Evolutionary conservation across 1,139 yeast species (phyloP).

Genomic region (Candida sp.): DNA sequence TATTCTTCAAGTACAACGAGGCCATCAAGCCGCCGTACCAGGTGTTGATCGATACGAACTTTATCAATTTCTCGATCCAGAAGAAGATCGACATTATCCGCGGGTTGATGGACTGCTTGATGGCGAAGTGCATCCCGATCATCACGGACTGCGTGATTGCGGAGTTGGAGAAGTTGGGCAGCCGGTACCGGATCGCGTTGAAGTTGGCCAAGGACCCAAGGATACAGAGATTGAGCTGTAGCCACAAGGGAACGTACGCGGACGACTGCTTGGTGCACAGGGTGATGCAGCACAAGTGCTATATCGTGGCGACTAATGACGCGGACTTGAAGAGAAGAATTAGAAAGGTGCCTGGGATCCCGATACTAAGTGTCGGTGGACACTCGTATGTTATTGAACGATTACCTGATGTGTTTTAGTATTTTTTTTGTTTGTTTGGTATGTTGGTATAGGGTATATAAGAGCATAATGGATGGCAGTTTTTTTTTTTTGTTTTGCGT

Average conservation of each 20-base stretch:
- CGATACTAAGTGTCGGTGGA: conserved; percentile 95
- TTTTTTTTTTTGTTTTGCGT: background rate
- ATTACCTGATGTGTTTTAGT: conserved; percentile 87
- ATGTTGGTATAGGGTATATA: too few species aligned
- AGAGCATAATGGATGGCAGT: background rate
- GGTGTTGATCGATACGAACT: conserved; percentile 93
- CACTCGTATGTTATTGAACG: conserved; percentile 93
- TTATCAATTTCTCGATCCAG: conserved; percentile 94
- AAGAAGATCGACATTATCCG: conserved; percentile 91
- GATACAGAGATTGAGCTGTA: conserved; percentile 82
- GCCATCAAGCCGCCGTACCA: conserved; percentile 98
- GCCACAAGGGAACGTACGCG: conserved; percentile 97
- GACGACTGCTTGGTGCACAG: conserved; percentile 96
- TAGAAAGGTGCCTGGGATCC: conserved; percentile 97
- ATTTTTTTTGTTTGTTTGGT: background rate
- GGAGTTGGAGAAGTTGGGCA: conserved; percentile 94
- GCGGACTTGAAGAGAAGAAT: conserved; percentile 96
- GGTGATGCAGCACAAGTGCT: conserved; percentile 95
- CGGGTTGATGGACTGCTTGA: conserved; percentile 95
- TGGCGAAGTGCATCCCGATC: conserved; percentile 95
- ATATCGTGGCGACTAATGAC: conserved; percentile 97
- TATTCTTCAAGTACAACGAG: conserved; percentile 92
- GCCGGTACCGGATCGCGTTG: conserved; percentile 91
- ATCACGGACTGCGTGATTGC: conserved; percentile 99
- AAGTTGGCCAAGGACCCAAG: conserved; percentile 94